Conservation (phyloP, 192 early-diverging fungal species). For the Backusella parvicylindrica region DNA sequence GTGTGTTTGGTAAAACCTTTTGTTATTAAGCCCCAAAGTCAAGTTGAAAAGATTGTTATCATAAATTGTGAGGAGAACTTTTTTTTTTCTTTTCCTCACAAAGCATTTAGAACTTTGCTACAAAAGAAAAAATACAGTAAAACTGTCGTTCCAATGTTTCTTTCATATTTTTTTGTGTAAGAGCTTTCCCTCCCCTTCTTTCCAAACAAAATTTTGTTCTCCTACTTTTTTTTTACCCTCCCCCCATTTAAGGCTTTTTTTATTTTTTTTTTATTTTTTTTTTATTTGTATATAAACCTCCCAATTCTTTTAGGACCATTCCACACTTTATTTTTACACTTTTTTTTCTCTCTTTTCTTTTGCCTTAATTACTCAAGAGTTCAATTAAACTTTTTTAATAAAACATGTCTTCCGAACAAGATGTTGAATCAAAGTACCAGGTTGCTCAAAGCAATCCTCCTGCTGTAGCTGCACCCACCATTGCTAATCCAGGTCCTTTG, state of each 20-base stretch:
- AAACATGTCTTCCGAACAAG: conserved; percentile 19
- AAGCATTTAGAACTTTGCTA: neutral
- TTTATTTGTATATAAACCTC: neutral
- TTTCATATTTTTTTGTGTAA: neutral
- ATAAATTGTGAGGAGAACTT: neutral
- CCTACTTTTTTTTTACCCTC: neutral
- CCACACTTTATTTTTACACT: conserved; percentile 1
- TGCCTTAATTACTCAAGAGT: neutral
- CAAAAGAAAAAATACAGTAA: neutral
- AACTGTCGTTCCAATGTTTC: neutral
- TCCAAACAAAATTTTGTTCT: conserved; percentile 5
- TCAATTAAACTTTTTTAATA: neutral
- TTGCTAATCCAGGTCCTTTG: conserved; percentile 61
- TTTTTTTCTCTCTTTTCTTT: neutral
- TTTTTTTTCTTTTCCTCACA: neutral
- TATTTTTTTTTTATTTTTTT: neutral
- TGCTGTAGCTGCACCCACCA: conserved; percentile 31
- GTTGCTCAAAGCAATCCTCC: conserved; percentile 11
- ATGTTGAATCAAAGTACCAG: conserved; percentile 22
- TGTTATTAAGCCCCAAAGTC: neutral
- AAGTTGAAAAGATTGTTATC: neutral
- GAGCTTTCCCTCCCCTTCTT: neutral
- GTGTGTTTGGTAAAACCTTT: too few species aligned
- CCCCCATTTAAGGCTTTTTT: conserved; percentile 1
- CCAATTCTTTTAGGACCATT: neutral